Percentiles rank a stretch among this genome's conserved stretches.
phyloP scores from a whole-genome alignment of 768 basidiomycete genomes.

The Panus rudis region DNA sequence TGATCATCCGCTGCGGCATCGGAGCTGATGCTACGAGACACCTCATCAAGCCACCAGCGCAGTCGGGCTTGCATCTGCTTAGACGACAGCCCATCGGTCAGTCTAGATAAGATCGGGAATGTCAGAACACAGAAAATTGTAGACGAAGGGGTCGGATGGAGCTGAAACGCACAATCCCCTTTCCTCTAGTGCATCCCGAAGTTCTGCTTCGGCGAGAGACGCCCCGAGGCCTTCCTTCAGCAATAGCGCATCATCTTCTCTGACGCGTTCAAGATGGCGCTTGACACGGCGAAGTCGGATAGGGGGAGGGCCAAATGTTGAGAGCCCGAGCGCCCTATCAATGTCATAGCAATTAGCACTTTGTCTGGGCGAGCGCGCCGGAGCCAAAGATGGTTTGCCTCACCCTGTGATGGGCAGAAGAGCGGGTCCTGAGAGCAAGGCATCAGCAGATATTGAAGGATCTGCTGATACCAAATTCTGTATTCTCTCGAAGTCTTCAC shows the following conservation, averaged over 20 bases:
- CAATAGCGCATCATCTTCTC: slow-evolving; percentile 60
- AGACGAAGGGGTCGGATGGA: neutral
- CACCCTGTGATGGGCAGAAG: slow-evolving; percentile 50
- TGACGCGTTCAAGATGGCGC: slow-evolving; percentile 33
- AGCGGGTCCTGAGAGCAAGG: slow-evolving; percentile 21
- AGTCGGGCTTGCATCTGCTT: slow-evolving; percentile 44
- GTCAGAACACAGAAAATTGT: neutral
- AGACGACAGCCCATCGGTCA: slow-evolving; percentile 32
- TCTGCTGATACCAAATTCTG: slow-evolving; percentile 9
- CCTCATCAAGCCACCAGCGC: slow-evolving; percentile 70
- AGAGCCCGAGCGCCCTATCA: slow-evolving; percentile 32
- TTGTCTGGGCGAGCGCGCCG: no score
- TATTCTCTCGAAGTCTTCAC: slow-evolving; percentile 16
- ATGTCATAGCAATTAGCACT: no score
- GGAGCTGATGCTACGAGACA: no score
- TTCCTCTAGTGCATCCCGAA: slow-evolving; percentile 63
- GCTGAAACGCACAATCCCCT: slow-evolving; percentile 62
- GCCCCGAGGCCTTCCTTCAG: slow-evolving; percentile 38
- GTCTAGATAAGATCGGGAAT: slow-evolving; percentile 16
- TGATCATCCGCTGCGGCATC: no score
- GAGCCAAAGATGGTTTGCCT: slow-evolving; percentile 22
- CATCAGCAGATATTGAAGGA: slow-evolving; percentile 30
- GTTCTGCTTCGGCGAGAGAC: slow-evolving; percentile 43
- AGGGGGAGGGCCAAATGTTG: slow-evolving; percentile 31
- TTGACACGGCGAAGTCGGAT: slow-evolving; percentile 30